Percentiles rank a stretch among this genome's conserved stretches.
These are phyloP conservation scores for Globisporangium polare DNA, from an alignment of 352 stramenopile genomes.

Conservation along the genomic window DNA sequence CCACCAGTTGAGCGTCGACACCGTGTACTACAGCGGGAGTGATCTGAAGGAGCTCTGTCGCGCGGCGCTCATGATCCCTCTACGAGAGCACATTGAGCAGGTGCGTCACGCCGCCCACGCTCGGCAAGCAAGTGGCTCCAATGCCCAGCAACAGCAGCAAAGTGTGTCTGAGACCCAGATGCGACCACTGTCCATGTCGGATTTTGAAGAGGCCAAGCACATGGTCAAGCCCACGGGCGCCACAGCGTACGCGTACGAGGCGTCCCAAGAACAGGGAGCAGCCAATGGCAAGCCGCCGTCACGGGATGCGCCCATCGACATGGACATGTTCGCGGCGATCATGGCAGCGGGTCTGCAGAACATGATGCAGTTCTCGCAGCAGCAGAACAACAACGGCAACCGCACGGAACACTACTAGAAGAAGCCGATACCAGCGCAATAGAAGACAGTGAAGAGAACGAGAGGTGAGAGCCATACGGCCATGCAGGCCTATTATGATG, in stretches of 20 bases:
- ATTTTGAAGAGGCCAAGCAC: slow-evolving; percentile 83
- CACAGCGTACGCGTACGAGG: slow-evolving; percentile 78
- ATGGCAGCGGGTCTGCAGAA: slow-evolving; percentile 83
- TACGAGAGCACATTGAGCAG: slow-evolving; percentile 79
- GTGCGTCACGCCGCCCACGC: slow-evolving; percentile 30
- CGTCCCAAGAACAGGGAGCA: slow-evolving; percentile 34
- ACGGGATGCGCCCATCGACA: slow-evolving; percentile 49
- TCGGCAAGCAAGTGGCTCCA: slow-evolving; percentile 9
- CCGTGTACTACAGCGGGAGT: slow-evolving; percentile 93
- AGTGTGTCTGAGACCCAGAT: slow-evolving; percentile 33
- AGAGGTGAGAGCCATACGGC: slow-evolving; percentile 2
- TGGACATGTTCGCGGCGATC: slow-evolving; percentile 78
- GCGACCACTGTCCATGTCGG: slow-evolving; percentile 66
- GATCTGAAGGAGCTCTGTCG: slow-evolving; percentile 92
- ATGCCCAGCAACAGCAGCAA: slow-evolving; percentile 23
- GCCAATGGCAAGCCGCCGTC: slow-evolving; percentile 14
- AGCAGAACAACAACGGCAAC: slow-evolving; percentile 22
- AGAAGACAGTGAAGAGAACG: not conserved
- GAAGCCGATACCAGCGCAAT: not conserved
- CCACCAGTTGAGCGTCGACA: slow-evolving; percentile 74
- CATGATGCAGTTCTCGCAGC: slow-evolving; percentile 61
- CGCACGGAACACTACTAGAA: slow-evolving; percentile 8
- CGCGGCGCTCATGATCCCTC: slow-evolving; percentile 82
- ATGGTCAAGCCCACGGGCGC: slow-evolving; percentile 85
- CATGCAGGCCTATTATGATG: slow-evolving; percentile 5